These are phyloP conservation scores for Hypholoma sublateritium DNA, from an alignment of 768 basidiomycete genomes.

Conservation along the genomic window DNA sequence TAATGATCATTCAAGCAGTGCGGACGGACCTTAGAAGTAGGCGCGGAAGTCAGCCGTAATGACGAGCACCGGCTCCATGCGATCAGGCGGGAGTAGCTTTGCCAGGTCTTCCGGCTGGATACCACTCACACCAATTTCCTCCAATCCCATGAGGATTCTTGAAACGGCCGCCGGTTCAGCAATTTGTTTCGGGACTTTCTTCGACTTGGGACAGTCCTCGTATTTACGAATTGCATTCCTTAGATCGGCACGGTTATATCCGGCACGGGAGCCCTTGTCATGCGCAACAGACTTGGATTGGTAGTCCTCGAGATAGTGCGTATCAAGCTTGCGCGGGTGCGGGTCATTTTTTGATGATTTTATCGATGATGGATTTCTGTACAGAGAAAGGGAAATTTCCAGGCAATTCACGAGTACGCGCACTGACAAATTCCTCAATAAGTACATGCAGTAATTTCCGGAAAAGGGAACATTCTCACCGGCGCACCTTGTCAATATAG, in stretches of 20 bases:
- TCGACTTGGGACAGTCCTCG: neutral
- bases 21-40: constrained; percentile 66
- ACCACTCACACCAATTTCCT: constrained; percentile 37
- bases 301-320: no score
- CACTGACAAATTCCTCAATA: constrained; percentile 16
- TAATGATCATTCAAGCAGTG: neutral
- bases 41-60: constrained; percentile 76
- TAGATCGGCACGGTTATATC: no score
- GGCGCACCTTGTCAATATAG: constrained; percentile 39
- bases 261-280: no score
- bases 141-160: no score
- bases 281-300: no score
- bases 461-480: constrained; percentile 33
- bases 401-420: constrained; percentile 70
- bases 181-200: neutral
- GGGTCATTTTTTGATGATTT: constrained; percentile 47
- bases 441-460: neutral
- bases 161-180: neutral
- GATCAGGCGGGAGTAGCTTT: constrained; percentile 51
- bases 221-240: neutral
- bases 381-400: constrained; percentile 67
- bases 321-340: constrained; percentile 34
- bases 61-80: constrained; percentile 51
- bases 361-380: no score
- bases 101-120: constrained; percentile 44